Evolutionary conservation across 345 rosid species (phyloP), one percentile per base, ranked within the genome.

Genomic region (Acer campestre): DNA sequence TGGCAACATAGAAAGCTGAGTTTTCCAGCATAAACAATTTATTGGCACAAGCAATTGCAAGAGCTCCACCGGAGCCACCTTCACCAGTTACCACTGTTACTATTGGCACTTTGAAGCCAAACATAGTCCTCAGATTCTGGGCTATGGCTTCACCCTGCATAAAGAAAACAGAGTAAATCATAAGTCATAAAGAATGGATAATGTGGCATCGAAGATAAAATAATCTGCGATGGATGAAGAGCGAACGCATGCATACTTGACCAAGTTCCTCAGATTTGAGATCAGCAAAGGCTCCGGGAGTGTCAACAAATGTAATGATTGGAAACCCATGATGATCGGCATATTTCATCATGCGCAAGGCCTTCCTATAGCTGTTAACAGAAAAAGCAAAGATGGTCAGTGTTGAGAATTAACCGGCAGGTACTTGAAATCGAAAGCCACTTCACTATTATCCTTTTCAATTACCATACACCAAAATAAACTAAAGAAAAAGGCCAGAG

Each of bases 251-350:
- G 68, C 74, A 7, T 61, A 84, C 87, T 74, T 84, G 87, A 27
- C 83, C 87, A 55, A 84, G 82, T 77, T 84, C 83, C 73, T 82
- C 87, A 42, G 87, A 84, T 75, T 77, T 84, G 22, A 82, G 81
- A 72, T 84, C 87, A 56, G 85, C 85, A 72, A 79, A 84, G n/a
- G 85, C 85, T 48, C 87, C 87, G 35, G 82, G 87, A n/a, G 85
- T 80, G 73, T 82, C 82, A 46, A 82, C 78, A 69, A 82, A 75
- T 22, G 85, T 82, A 71, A 81, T 31, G 31, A 84, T 79, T 29
- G 83, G 87, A 63, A 84, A 75, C n/a, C 85, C 81, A 44, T 79
- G 81, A 73, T 75, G 85, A 77, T 84, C 85, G 2, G 82, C 87
- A 67, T 82, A 82, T 68, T 80, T 70, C 80, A 80, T 82, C 79